phyloP scores from a whole-genome alignment of 2,329 filamentous ascomycete species.

The Colletotrichum sp. region DNA sequence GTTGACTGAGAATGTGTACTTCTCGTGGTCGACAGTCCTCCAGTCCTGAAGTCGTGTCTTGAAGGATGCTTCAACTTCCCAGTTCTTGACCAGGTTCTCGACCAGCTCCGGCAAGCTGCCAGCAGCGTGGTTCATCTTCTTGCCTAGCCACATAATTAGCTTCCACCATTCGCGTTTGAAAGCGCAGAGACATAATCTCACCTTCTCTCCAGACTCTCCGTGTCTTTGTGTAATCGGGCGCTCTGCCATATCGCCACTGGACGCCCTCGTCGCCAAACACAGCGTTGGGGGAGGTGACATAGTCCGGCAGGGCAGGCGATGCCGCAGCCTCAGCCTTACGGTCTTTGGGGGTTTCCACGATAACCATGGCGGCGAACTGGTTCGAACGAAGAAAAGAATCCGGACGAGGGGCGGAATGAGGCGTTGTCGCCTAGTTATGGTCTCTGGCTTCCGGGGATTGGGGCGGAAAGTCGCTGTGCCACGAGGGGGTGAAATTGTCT shows the following conservation, averaged over 20 bases:
- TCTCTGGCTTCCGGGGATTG: background rate
- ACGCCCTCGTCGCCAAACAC: conserved; percentile 12
- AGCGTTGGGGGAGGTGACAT: conserved; percentile 13
- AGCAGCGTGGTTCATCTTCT: conserved; percentile 58
- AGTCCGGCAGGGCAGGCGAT: background rate
- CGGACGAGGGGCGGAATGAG: background rate
- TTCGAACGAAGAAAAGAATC: background rate
- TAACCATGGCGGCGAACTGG: conserved; percentile 1
- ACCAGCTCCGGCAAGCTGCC: conserved; percentile 65
- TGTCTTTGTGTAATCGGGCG: conserved; percentile 69
- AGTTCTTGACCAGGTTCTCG: conserved; percentile 75
- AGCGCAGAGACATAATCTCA: conserved; percentile 38
- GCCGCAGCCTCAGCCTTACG: background rate
- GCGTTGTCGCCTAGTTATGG: background rate
- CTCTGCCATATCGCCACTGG: conserved; percentile 13
- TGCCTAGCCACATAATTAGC: conserved; percentile 47
- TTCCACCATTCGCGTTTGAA: background rate
- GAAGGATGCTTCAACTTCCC: conserved; percentile 75
- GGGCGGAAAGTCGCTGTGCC: background rate
- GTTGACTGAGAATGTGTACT: conserved; percentile 70
- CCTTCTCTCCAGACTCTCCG: conserved; percentile 63
- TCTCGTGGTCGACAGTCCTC: conserved; percentile 66
- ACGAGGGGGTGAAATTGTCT: conserved; percentile 4
- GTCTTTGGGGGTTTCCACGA: conserved; percentile 1
- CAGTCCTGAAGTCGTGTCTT: conserved; percentile 66